Conservation (phyloP, 2,329 filamentous ascomycete genomes). For the Ceratocystis destructans region DNA sequence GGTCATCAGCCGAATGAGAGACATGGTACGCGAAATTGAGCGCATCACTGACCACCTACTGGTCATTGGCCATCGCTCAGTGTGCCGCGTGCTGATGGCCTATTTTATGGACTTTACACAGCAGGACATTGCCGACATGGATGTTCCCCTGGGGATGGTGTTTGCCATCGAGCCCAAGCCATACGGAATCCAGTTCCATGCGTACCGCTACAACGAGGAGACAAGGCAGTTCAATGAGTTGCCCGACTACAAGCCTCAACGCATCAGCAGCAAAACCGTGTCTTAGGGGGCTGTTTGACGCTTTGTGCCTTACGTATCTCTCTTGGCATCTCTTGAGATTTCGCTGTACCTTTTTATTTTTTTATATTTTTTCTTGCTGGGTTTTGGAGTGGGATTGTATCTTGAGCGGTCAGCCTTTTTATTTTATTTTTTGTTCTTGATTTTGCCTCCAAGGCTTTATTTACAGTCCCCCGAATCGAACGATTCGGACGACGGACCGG, state of each 20-base stretch:
- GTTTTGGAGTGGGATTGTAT: background rate
- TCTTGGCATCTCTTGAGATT: background rate
- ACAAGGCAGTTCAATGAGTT: conserved; percentile 72
- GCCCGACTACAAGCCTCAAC: conserved; percentile 63
- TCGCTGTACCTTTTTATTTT: background rate
- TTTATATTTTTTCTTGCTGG: conserved; percentile 3
- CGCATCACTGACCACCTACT: conserved; percentile 92
- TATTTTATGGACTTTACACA: conserved; percentile 91
- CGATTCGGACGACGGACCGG: background rate
- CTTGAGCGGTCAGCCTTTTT: conserved; percentile 7
- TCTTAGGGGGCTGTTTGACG: background rate
- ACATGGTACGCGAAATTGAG: conserved; percentile 94
- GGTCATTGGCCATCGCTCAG: conserved; percentile 81
- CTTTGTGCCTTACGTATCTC: background rate
- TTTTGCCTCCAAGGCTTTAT: background rate
- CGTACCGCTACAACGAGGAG: conserved; percentile 74
- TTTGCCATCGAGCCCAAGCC: conserved; percentile 96
- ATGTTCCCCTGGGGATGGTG: conserved; percentile 83
- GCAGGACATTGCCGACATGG: conserved; percentile 84
- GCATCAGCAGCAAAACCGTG: conserved; percentile 6
- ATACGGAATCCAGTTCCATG: conserved; percentile 94
- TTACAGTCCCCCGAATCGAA: background rate
- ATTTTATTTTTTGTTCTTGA: conserved; percentile 11
- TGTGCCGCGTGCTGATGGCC: conserved; percentile 81
- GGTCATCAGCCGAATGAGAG: conserved; percentile 85